phyloP scores from a whole-genome alignment of 768 basidiomycete species.

The Xanthoconium purpureum region DNA sequence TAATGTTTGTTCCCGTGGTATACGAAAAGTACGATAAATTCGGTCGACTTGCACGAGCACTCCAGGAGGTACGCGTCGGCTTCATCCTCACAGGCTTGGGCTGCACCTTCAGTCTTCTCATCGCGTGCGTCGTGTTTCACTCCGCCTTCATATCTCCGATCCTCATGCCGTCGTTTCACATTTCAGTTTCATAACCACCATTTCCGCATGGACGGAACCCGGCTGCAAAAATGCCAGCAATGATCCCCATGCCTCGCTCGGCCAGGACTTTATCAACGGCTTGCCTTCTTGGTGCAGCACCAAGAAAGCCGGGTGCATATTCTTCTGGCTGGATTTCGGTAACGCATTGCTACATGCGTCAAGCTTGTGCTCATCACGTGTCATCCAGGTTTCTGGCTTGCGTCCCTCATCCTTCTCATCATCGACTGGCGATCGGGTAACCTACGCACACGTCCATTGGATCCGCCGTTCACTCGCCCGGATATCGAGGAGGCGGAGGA shows the following conservation, averaged over 20 bases:
- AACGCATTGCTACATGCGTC: neutral
- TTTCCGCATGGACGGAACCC: slow-evolving; percentile 83
- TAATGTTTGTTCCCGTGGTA: slow-evolving; percentile 73
- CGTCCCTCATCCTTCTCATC: slow-evolving; percentile 61
- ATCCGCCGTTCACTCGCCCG: slow-evolving; percentile 76
- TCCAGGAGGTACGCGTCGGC: slow-evolving; percentile 78
- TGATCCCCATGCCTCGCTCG: slow-evolving; percentile 74
- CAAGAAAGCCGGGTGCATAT: slow-evolving; percentile 86
- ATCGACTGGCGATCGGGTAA: slow-evolving; percentile 78
- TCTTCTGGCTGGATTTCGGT: slow-evolving; percentile 87
- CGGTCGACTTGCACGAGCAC: slow-evolving; percentile 68
- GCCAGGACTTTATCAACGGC: slow-evolving; percentile 62
- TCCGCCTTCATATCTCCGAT: neutral
- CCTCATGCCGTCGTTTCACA: slow-evolving; percentile 12
- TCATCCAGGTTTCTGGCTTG: slow-evolving; percentile 67
- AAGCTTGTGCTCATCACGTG: slow-evolving; percentile 7
- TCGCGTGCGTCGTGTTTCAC: slow-evolving; percentile 57
- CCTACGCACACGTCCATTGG: slow-evolving; percentile 45
- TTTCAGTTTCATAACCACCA: slow-evolving; percentile 69
- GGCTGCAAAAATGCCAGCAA: slow-evolving; percentile 84
- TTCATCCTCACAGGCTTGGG: slow-evolving; percentile 82
- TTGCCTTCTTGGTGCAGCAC: slow-evolving; percentile 85
- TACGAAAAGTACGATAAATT: slow-evolving; percentile 87
- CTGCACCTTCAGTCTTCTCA: slow-evolving; percentile 61
- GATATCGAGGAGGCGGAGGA: slow-evolving; percentile 46